A percentile compares a stretch with the other conserved stretches of the same genome.
Evolutionary conservation across 192 early-diverging fungal genomes (phyloP).

Genomic region (Dissophora globulifera): DNA sequence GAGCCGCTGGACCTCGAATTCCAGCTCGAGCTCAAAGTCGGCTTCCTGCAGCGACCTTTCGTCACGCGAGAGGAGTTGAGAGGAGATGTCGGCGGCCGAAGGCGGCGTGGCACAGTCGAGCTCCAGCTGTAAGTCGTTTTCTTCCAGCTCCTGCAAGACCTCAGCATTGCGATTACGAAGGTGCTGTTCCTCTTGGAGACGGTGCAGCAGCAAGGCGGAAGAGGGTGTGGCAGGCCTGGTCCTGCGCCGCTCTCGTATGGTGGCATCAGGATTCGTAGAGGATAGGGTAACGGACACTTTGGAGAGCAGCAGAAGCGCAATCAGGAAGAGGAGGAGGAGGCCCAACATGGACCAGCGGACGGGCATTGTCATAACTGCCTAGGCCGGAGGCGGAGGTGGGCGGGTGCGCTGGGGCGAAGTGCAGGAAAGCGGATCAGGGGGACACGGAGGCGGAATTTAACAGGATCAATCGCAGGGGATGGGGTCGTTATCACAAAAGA

Average conservation of each 20-base stretch:
- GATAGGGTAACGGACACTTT: conserved; percentile 7
- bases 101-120: conserved; percentile 19
- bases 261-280: too few relatives aligned
- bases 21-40: conserved; percentile 50
- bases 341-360: conserved; percentile 36
- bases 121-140: conserved; percentile 39
- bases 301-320: conserved; percentile 33
- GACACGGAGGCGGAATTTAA: too few relatives aligned
- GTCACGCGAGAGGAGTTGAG: conserved; percentile 4
- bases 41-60: conserved; percentile 29
- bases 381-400: not conserved
- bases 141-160: conserved; percentile 36
- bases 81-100: not conserved
- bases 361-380: conserved; percentile 24
- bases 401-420: not conserved
- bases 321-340: conserved; percentile 36
- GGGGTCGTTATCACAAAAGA: too few relatives aligned
- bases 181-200: conserved; percentile 42
- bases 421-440: too few relatives aligned
- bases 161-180: conserved; percentile 34
- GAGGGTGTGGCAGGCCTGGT: not conserved
- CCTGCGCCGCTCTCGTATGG: too few relatives aligned
- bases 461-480: too few relatives aligned
- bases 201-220: conserved; percentile 12
- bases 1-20: conserved; percentile 30